A percentile compares a stretch with the other conserved stretches of the same genome.
Conservation (phyloP, 2,329 filamentous ascomycete species). For the Epichloe sp. region DNA sequence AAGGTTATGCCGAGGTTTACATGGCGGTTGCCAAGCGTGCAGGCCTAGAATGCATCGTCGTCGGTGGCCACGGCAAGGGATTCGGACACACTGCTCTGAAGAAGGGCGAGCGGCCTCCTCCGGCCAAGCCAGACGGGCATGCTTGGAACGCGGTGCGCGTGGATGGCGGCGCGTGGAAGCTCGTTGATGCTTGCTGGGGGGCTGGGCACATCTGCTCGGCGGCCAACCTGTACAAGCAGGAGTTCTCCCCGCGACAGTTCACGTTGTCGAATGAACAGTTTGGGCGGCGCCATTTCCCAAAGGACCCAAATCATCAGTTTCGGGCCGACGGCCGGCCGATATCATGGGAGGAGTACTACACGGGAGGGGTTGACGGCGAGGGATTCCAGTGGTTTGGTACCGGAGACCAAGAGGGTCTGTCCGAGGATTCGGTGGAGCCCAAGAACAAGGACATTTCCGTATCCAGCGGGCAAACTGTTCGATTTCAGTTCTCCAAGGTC, state of each 20-base stretch:
- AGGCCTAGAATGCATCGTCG: conserved; percentile 63
- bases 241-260: conserved; percentile 53
- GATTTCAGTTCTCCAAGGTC: conserved; percentile 68
- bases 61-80: conserved; percentile 77
- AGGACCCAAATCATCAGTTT: conserved; percentile 55
- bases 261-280: conserved; percentile 62
- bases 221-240: conserved; percentile 47
- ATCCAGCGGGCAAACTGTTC: conserved; percentile 40
- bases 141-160: conserved; percentile 92
- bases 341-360: conserved; percentile 72
- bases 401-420: conserved; percentile 36
- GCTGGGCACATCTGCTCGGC: conserved; percentile 52
- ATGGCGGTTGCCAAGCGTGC: conserved; percentile 63
- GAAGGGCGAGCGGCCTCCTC: conserved; percentile 52
- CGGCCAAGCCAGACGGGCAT: conserved; percentile 50
- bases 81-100: conserved; percentile 54
- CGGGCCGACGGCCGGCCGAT: conserved; percentile 55
- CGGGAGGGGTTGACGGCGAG: conserved; percentile 41
- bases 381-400: conserved; percentile 33
- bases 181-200: conserved; percentile 93
- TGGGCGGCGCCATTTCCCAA: conserved; percentile 66
- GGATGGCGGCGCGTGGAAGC: conserved; percentile 79
- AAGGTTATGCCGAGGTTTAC: conserved; percentile 80
- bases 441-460: conserved; percentile 41
- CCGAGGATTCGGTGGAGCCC: conserved; percentile 46